Percentiles rank a stretch among this genome's conserved stretches.
Evolutionary conservation across 345 rosid species (phyloP).

Genomic region (Brassica rapa): DNA sequence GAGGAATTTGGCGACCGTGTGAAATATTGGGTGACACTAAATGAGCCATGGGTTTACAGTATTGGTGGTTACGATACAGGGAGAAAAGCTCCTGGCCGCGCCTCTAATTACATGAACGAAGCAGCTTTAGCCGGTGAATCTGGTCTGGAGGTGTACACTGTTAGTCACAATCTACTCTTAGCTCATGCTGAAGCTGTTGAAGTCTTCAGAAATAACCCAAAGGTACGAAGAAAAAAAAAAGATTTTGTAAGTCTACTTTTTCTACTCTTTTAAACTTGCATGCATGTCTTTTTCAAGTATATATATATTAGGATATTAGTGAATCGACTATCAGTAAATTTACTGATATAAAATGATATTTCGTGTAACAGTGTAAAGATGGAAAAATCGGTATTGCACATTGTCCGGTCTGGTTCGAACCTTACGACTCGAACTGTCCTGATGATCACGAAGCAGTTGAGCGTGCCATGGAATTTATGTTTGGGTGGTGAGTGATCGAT

Average conservation of each 20-base stretch:
- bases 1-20: slow-evolving; percentile 52
- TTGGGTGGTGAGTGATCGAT: slow-evolving; percentile 33
- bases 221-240: neutral
- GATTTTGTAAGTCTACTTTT: neutral
- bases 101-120: slow-evolving; percentile 29
- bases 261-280: neutral
- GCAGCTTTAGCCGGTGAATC: slow-evolving; percentile 42
- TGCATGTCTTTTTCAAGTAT: neutral
- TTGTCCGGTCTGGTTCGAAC: slow-evolving; percentile 40
- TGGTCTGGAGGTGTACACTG: slow-evolving; percentile 32
- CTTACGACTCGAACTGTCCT: slow-evolving; percentile 27
- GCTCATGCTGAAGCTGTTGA: slow-evolving; percentile 39
- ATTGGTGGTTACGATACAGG: slow-evolving; percentile 38
- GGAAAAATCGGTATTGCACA: slow-evolving; percentile 40
- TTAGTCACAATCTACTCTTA: slow-evolving; percentile 38
- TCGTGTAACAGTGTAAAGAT: slow-evolving; percentile 25
- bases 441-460: slow-evolving; percentile 31
- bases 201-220: slow-evolving; percentile 25
- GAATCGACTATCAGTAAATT: neutral
- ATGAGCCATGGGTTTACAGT: slow-evolving; percentile 47
- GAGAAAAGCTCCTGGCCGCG: slow-evolving; percentile 40
- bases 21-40: slow-evolving; percentile 50
- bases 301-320: neutral
- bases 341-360: neutral
- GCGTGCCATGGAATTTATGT: slow-evolving; percentile 41